Evolutionary conservation across 371 early-diverging fungal species (phyloP).

Genomic region (Thermomucor indicae-seudaticae): DNA sequence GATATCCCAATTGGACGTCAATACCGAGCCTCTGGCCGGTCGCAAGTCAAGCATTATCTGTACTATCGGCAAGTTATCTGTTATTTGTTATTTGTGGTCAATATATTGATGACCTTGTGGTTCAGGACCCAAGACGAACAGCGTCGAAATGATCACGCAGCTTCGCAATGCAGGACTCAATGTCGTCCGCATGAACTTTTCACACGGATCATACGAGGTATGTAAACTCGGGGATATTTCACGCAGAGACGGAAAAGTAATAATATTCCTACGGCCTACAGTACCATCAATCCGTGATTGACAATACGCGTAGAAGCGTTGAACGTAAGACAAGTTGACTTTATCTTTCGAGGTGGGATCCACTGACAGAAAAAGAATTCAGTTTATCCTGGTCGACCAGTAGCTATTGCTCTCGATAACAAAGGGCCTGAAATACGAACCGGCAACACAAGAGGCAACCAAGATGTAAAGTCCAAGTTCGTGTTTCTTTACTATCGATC

Average conservation of each 20-base stretch:
- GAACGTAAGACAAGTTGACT: constrained; percentile 27
- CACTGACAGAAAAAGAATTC: neutral
- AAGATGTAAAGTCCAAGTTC: constrained; percentile 9
- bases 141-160: constrained; percentile 78
- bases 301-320: constrained; percentile 64
- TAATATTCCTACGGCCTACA: constrained; percentile 6
- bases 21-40: constrained; percentile 54
- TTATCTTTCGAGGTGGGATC: neutral
- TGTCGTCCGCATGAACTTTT: constrained; percentile 93
- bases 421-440: constrained; percentile 88
- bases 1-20: constrained; percentile 68
- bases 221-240: constrained; percentile 9
- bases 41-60: constrained; percentile 84
- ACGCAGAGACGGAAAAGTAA: constrained; percentile 1
- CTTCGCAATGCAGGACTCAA: constrained; percentile 94
- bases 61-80: constrained; percentile 59
- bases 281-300: constrained; percentile 88
- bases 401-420: constrained; percentile 85
- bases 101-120: neutral
- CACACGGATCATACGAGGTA: constrained; percentile 92
- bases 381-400: constrained; percentile 25
- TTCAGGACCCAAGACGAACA: constrained; percentile 79
- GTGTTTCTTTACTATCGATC: neutral
- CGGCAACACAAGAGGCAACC: constrained; percentile 60
- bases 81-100: neutral